A percentile compares a stretch with the other conserved stretches of the same genome.
phyloP scores from a whole-genome alignment of 768 basidiomycete genomes.

The Clitopilus hobsonii region DNA sequence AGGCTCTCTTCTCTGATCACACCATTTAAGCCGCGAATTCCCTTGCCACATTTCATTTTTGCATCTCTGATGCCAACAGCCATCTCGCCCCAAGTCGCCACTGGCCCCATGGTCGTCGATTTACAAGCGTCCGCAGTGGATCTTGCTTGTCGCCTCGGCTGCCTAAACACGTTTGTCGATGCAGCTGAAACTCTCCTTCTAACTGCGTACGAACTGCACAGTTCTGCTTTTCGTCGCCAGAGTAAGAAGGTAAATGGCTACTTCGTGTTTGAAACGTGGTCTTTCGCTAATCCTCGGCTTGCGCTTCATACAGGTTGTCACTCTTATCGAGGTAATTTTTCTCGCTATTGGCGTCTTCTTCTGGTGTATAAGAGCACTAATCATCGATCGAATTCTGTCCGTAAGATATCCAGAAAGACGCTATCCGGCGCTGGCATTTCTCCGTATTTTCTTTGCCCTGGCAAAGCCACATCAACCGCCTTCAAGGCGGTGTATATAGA shows the following conservation, averaged over 20 bases:
- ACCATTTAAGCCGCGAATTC: constrained; percentile 8
- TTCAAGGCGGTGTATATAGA: constrained; percentile 48
- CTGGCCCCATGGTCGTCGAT: constrained; percentile 5
- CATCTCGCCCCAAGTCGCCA: constrained; percentile 4
- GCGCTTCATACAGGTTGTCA: constrained; percentile 35
- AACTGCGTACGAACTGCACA: constrained; percentile 15
- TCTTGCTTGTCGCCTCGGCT: constrained; percentile 23
- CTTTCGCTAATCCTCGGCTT: constrained; percentile 4
- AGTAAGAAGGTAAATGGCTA: constrained; percentile 26
- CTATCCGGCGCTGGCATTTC: constrained; percentile 36
- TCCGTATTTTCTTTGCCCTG: constrained; percentile 41
- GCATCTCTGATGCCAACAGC: constrained; percentile 9
- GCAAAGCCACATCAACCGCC: constrained; percentile 30
- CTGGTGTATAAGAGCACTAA: constrained; percentile 7
- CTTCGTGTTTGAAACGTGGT: background rate
- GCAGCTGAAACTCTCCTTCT: constrained; percentile 25
- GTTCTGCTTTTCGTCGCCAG: constrained; percentile 21
- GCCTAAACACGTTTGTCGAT: constrained; percentile 24
- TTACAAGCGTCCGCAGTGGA: constrained; percentile 15
- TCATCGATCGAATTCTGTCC: constrained; percentile 3
- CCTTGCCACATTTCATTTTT: constrained; percentile 1
- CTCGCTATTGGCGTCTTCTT: background rate
- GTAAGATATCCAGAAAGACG: constrained; percentile 39
- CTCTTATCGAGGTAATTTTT: constrained; percentile 53
- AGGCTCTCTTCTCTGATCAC: constrained; percentile 9